These are phyloP conservation scores for Ceratobasidium sp. DNA, from an alignment of 1,284 basidiomycete genomes.

Conservation along the genomic window DNA sequence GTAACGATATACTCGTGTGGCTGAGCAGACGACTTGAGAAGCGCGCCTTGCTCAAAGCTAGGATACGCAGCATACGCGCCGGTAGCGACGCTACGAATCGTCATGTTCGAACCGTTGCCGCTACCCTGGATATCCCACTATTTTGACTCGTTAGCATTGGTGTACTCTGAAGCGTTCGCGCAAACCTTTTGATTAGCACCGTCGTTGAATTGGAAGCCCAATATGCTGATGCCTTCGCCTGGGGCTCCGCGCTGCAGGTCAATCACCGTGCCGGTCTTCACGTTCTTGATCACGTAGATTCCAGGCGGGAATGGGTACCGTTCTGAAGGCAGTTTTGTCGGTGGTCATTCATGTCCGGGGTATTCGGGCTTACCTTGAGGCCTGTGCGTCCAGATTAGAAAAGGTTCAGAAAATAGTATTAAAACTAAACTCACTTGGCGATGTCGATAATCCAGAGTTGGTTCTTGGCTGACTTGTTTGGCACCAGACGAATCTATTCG, in stretches of 20 bases:
- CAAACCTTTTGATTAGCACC: constrained; percentile 5
- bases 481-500: constrained; percentile 12
- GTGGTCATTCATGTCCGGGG: no score
- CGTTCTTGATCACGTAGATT: constrained; percentile 6
- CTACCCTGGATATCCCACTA: neutral
- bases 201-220: neutral
- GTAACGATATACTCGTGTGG: neutral
- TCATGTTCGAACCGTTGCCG: constrained; percentile 9
- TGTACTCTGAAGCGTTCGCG: neutral
- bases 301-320: constrained; percentile 10
- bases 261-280: constrained; percentile 19
- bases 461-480: constrained; percentile 1
- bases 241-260: neutral
- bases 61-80: neutral
- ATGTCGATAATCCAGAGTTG: neutral
- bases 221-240: neutral
- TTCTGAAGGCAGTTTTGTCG: no score
- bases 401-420: neutral
- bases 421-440: neutral
- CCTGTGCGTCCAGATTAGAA: neutral
- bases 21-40: neutral
- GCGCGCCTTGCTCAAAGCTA: neutral
- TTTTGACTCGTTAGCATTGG: neutral
- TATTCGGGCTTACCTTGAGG: no score
- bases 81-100: constrained; percentile 1